A percentile compares a stretch with the other conserved stretches of the same genome.
Evolutionary conservation across 2,329 filamentous ascomycete genomes (phyloP).

Genomic region (Septoria petroselini): DNA sequence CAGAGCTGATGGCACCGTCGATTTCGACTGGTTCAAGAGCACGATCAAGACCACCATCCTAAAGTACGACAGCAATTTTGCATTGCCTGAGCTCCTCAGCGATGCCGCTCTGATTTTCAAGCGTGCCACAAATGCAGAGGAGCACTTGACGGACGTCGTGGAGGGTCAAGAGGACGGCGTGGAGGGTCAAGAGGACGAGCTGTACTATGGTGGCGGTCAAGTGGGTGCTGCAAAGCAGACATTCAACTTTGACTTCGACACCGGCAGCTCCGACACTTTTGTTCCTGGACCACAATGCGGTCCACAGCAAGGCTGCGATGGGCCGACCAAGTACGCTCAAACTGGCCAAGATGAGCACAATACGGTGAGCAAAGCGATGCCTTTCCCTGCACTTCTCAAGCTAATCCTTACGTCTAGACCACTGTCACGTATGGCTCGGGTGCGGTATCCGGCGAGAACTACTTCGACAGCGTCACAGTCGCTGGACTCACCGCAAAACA

Average conservation of each 20-base stretch:
- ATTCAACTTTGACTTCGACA: constrained; percentile 31
- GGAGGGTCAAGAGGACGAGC: constrained; percentile 19
- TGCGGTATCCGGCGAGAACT: constrained; percentile 29
- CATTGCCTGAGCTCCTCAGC: constrained; percentile 16
- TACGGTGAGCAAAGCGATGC: neutral
- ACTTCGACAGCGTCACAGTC: constrained; percentile 29
- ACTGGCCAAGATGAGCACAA: constrained; percentile 25
- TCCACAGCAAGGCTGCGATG: constrained; percentile 24
- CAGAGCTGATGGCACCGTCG: constrained; percentile 18
- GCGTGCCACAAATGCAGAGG: constrained; percentile 21
- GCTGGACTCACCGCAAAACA: constrained; percentile 26
- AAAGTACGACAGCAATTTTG: constrained; percentile 23
- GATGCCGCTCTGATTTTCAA: constrained; percentile 13
- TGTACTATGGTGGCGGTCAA: constrained; percentile 22
- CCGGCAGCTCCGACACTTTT: constrained; percentile 28
- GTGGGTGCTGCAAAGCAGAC: constrained; percentile 20
- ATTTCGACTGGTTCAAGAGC: constrained; percentile 21
- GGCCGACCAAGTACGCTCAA: constrained; percentile 26
- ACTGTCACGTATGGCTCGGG: constrained; percentile 30
- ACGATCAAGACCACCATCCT: constrained; percentile 18
- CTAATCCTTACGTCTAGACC: constrained; percentile 19
- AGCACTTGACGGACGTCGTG: constrained; percentile 21
- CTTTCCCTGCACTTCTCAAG: neutral
- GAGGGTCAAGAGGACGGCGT: constrained; percentile 17
- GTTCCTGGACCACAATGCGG: constrained; percentile 28